phyloP scores from a whole-genome alignment of 139 green algal genomes.

The Chlorella sp. region DNA sequence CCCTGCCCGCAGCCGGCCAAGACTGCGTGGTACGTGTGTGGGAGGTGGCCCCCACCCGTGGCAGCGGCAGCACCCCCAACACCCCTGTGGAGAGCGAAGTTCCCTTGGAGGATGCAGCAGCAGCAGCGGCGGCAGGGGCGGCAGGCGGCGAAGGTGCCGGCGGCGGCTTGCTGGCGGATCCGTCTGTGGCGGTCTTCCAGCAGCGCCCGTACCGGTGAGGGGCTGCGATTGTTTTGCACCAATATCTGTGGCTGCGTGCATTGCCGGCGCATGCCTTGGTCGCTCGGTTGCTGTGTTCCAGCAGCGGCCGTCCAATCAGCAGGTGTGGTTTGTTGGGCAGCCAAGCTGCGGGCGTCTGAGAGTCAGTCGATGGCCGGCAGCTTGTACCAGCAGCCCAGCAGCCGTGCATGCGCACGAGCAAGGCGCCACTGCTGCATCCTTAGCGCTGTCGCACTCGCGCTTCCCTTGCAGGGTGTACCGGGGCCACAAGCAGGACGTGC shows the following conservation, averaged over 20 bases:
- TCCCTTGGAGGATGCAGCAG: neutral
- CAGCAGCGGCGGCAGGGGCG: neutral
- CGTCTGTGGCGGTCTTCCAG: neutral
- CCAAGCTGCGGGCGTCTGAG: no score
- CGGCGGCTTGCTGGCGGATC: constrained; percentile 10
- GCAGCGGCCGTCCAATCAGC: no score
- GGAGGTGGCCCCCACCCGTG: constrained; percentile 53
- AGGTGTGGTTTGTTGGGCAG: no score
- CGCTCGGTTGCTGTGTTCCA: no score
- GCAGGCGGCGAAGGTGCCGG: neutral
- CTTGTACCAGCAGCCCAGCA: no score
- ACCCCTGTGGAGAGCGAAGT: constrained; percentile 25
- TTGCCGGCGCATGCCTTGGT: no score
- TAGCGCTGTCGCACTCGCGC: neutral
- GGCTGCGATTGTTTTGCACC: no score
- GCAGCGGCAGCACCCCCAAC: constrained; percentile 22
- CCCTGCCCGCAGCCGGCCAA: constrained; percentile 69
- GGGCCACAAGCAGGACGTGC: constrained; percentile 77
- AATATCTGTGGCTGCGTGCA: no score
- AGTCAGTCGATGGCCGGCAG: no score
- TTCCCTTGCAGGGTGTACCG: constrained; percentile 35
- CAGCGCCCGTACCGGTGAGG: constrained; percentile 24
- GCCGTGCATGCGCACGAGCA: no score
- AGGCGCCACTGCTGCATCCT: no score
- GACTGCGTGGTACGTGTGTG: constrained; percentile 82